Percentiles rank a stretch among this genome's conserved stretches.
Evolutionary conservation across 129 eudicot genomes (phyloP).

Genomic region (Ambrosia trifida): DNA sequence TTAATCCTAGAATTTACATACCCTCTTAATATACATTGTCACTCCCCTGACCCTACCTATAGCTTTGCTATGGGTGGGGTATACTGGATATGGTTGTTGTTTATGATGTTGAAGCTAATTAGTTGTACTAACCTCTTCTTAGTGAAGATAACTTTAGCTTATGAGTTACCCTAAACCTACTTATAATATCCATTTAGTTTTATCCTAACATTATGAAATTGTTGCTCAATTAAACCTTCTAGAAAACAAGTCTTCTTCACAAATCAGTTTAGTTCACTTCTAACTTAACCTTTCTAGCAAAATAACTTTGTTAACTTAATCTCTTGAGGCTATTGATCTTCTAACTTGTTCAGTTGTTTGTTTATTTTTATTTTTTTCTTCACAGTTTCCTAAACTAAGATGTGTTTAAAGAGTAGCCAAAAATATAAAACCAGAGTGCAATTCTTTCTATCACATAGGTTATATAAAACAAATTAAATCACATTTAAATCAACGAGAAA

Average conservation of each 20-base stretch:
- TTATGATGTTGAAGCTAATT: constrained; percentile 4
- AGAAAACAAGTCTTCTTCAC: neutral
- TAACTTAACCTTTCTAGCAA: neutral
- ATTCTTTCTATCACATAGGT: neutral
- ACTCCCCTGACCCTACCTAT: neutral
- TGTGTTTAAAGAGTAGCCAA: neutral
- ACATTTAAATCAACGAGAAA: neutral
- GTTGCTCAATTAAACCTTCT: neutral
- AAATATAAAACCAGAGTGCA: neutral
- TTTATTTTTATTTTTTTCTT: neutral
- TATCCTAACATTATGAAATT: neutral
- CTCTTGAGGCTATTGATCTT: neutral
- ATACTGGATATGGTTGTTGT: too few species aligned
- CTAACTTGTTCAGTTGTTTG: neutral
- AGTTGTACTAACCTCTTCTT: constrained; percentile 1
- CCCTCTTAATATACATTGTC: neutral
- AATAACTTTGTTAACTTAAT: neutral
- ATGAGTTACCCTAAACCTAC: too few species aligned
- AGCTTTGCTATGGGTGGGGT: too few species aligned
- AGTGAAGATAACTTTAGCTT: neutral
- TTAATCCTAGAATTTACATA: neutral
- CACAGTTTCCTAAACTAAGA: neutral
- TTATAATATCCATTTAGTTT: neutral
- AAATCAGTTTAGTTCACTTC: neutral
- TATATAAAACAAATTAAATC: neutral